Percentiles rank a stretch among this genome's conserved stretches.
phyloP scores from a whole-genome alignment of 768 basidiomycete genomes.

The Russula sp. region DNA sequence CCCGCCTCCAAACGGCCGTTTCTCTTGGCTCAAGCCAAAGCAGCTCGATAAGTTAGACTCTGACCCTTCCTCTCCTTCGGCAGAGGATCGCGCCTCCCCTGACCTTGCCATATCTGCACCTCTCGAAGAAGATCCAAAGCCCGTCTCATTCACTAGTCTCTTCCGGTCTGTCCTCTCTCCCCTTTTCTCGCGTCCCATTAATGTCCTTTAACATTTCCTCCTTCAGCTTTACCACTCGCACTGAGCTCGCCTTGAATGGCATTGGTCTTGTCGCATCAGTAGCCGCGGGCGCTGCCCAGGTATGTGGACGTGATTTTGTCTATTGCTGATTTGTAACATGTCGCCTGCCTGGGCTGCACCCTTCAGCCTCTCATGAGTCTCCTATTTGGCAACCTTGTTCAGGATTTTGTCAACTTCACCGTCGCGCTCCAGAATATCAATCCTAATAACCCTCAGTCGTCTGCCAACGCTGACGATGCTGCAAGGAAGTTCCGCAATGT shows the following conservation, averaged over 20 bases:
- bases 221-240: slow-evolving; percentile 59
- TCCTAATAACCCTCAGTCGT: slow-evolving; percentile 29
- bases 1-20: not conserved
- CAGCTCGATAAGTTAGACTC: slow-evolving; percentile 4
- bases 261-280: slow-evolving; percentile 65
- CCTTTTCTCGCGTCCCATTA: not conserved
- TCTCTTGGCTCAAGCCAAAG: slow-evolving; percentile 13
- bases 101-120: not conserved
- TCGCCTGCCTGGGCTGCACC: not conserved
- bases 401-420: slow-evolving; percentile 60
- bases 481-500: slow-evolving; percentile 46
- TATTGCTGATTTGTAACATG: not conserved
- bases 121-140: slow-evolving; percentile 11
- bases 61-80: not conserved
- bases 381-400: slow-evolving; percentile 73
- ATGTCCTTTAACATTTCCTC: not conserved
- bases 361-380: slow-evolving; percentile 65
- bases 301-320: slow-evolving; percentile 28
- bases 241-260: slow-evolving; percentile 58
- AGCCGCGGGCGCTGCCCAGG: slow-evolving; percentile 73
- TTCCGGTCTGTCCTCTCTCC: slow-evolving; percentile 21
- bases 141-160: slow-evolving; percentile 31
- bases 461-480: slow-evolving; percentile 28
- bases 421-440: slow-evolving; percentile 26
- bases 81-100: not conserved